phyloP scores from a whole-genome alignment of 768 basidiomycete genomes.

The Amanita inopinata region DNA sequence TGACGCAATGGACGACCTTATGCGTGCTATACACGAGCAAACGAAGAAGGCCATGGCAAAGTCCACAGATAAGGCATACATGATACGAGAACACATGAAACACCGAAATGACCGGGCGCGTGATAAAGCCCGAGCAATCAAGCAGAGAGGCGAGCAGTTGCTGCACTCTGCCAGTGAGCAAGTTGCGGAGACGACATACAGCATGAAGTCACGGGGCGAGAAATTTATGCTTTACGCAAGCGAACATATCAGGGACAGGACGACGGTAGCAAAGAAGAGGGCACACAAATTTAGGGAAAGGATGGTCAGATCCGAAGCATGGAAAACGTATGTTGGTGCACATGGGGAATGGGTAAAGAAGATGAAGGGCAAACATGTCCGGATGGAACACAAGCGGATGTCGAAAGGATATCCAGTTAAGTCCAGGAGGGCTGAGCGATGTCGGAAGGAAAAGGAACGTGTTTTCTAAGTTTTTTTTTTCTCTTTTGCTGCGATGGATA shows the following conservation, averaged over 20 bases:
- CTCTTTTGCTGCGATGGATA: too few species aligned
- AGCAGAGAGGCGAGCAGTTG: slow-evolving; percentile 36
- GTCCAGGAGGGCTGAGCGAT: not conserved
- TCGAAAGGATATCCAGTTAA: not conserved
- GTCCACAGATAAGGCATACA: slow-evolving; percentile 37
- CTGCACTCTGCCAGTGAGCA: slow-evolving; percentile 31
- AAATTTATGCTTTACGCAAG: slow-evolving; percentile 34
- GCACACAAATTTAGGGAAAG: slow-evolving; percentile 32
- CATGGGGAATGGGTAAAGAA: slow-evolving; percentile 23
- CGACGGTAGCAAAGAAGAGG: slow-evolving; percentile 31
- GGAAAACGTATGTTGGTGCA: slow-evolving; percentile 22
- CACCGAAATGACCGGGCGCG: slow-evolving; percentile 43
- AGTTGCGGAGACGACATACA: slow-evolving; percentile 6
- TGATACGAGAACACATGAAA: slow-evolving; percentile 35
- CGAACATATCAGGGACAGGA: slow-evolving; percentile 30
- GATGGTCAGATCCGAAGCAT: slow-evolving; percentile 23
- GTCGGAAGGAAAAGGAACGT: not conserved
- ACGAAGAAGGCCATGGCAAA: slow-evolving; percentile 34
- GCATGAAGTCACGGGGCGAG: slow-evolving; percentile 33
- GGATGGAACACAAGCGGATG: not conserved
- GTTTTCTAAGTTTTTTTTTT: not conserved
- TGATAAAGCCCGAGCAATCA: slow-evolving; percentile 42
- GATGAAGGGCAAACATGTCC: slow-evolving; percentile 13
- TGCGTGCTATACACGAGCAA: slow-evolving; percentile 40
- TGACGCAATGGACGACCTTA: slow-evolving; percentile 49